phyloP scores from a whole-genome alignment of 257 asterid species.

The Fraxinus americana region DNA sequence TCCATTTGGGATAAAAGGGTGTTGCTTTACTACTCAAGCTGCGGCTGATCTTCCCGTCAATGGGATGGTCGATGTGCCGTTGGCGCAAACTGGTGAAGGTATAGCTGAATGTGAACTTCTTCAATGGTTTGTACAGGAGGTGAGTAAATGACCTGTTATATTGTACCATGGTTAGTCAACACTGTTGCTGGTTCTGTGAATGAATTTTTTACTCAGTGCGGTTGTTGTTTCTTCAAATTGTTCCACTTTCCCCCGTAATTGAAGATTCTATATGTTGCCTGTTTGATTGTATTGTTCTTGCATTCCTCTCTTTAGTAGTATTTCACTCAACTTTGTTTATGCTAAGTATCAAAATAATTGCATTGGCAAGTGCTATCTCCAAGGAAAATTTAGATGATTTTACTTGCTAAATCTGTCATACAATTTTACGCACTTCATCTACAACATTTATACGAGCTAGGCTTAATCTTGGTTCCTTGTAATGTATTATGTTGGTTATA shows the following conservation, averaged over 20 bases:
- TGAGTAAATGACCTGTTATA: constrained; percentile 37
- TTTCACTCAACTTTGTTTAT: neutral
- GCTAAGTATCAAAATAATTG: neutral
- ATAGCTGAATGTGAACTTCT: constrained; percentile 99
- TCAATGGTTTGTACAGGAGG: constrained; percentile 95
- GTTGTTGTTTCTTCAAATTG: neutral
- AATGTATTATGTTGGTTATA: neutral
- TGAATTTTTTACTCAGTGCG: neutral
- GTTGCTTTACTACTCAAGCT: constrained; percentile 58
- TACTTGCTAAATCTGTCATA: neutral
- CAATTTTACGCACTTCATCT: neutral
- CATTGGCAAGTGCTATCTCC: neutral
- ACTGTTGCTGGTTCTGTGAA: constrained; percentile 3
- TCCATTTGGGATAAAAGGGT: constrained; percentile 43
- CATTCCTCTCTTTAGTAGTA: neutral
- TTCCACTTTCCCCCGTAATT: neutral
- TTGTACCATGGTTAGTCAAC: constrained; percentile 5
- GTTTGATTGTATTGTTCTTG: neutral
- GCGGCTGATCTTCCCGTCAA: constrained; percentile 43
- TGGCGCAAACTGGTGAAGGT: constrained; percentile 99
- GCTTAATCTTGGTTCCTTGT: neutral
- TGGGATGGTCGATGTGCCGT: constrained; percentile 74
- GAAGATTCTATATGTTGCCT: neutral
- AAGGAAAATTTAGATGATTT: neutral
- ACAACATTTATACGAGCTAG: neutral